phyloP scores from a whole-genome alignment of 192 early-diverging fungal genomes.

The Backusella australiensis region DNA sequence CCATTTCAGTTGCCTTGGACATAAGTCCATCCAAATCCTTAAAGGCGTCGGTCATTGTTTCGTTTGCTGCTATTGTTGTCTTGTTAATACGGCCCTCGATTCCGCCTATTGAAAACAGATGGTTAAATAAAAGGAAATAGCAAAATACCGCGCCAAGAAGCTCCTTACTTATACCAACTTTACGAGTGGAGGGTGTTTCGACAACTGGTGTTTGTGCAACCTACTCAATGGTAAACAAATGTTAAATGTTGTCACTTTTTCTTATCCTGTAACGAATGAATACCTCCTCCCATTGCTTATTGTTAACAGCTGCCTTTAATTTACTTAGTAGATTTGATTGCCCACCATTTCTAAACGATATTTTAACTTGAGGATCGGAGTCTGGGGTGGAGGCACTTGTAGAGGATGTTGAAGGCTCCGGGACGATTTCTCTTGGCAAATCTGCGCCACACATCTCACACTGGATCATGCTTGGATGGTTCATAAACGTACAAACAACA shows the following conservation, averaged over 20 bases:
- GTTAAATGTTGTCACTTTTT: background rate
- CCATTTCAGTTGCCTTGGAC: slow-evolving; percentile 88
- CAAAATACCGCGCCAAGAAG: background rate
- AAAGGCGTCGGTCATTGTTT: slow-evolving; percentile 79
- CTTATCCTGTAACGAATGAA: background rate
- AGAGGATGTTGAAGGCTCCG: slow-evolving; percentile 31
- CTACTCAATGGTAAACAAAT: background rate
- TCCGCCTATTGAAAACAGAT: slow-evolving; percentile 43
- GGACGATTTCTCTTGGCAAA: slow-evolving; percentile 39
- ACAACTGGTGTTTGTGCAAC: background rate
- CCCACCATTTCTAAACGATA: slow-evolving; percentile 83
- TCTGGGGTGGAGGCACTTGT: slow-evolving; percentile 21
- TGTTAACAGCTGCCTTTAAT: slow-evolving; percentile 60
- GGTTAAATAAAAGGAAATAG: background rate
- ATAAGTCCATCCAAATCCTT: slow-evolving; percentile 86
- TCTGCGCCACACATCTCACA: slow-evolving; percentile 87
- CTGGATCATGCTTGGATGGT: slow-evolving; percentile 71
- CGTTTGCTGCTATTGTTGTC: slow-evolving; percentile 61
- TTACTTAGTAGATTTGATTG: slow-evolving; percentile 54
- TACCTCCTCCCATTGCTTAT: slow-evolving; percentile 65
- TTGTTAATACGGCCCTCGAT: slow-evolving; percentile 66
- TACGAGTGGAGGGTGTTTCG: background rate
- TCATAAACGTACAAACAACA: slow-evolving; percentile 84
- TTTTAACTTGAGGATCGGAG: slow-evolving; percentile 43
- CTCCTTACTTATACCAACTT: slow-evolving; percentile 27